Percentiles rank a stretch among this genome's conserved stretches.
Evolutionary conservation across 2,329 filamentous ascomycete genomes (phyloP).

Genomic region (Penicillium crustosum): DNA sequence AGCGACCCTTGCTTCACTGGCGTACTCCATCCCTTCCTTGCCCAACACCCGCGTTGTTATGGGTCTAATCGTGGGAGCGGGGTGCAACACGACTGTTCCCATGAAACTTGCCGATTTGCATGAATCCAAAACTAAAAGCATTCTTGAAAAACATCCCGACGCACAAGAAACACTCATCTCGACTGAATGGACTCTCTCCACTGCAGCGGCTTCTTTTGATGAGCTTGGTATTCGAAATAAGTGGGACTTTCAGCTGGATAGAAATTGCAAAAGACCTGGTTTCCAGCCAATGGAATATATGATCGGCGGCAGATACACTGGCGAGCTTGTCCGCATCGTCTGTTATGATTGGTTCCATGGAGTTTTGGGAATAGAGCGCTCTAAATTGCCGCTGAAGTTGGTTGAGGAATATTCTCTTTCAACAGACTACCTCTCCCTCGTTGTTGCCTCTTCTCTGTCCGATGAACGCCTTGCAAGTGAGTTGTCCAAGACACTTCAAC

Average conservation of each 20-base stretch:
- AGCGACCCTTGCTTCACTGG: constrained; percentile 72
- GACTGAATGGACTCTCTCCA: constrained; percentile 77
- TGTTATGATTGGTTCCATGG: constrained; percentile 61
- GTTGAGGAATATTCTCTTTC: constrained; percentile 58
- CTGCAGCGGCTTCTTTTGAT: constrained; percentile 63
- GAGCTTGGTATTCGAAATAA: constrained; percentile 61
- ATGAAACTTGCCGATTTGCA: constrained; percentile 62
- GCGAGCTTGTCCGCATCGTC: constrained; percentile 69
- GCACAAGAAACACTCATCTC: constrained; percentile 68
- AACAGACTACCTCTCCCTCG: constrained; percentile 69
- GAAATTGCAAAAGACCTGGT: constrained; percentile 63
- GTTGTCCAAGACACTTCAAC: constrained; percentile 52
- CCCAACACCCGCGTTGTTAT: constrained; percentile 65
- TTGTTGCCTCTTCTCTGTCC: constrained; percentile 55
- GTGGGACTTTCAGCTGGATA: constrained; percentile 68
- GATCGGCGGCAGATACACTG: constrained; percentile 70
- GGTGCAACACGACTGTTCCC: constrained; percentile 73
- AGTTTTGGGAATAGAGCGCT: constrained; percentile 39
- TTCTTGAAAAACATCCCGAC: constrained; percentile 46
- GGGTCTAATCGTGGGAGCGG: constrained; percentile 75
- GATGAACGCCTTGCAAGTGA: constrained; percentile 46
- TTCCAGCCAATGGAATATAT: constrained; percentile 81
- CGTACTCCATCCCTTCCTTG: constrained; percentile 63
- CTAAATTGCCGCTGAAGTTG: constrained; percentile 55
- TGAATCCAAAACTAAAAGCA: constrained; percentile 55